These are phyloP conservation scores for Didymella lethalis DNA, from an alignment of 2,329 filamentous ascomycete genomes.

Conservation along the genomic window DNA sequence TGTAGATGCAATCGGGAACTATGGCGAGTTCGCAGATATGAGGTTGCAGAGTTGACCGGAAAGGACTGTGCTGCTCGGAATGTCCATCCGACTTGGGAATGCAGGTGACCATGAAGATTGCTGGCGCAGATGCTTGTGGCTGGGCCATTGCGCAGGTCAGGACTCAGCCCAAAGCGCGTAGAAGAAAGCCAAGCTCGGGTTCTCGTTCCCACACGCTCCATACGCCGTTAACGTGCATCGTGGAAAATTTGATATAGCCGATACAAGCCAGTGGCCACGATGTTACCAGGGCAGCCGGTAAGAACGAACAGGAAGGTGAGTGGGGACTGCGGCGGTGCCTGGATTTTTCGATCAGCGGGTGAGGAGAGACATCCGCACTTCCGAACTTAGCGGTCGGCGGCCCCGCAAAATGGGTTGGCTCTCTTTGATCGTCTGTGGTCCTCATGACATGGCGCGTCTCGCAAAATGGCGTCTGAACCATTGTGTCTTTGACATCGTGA, in stretches of 20 bases:
- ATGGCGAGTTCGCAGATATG: background rate
- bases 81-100: slow-evolving; percentile 1
- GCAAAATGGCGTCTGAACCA: slow-evolving; percentile 28
- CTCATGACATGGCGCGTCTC: slow-evolving; percentile 37
- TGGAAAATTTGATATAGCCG: slow-evolving; percentile 8
- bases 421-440: slow-evolving; percentile 37
- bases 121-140: slow-evolving; percentile 6
- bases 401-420: slow-evolving; percentile 24
- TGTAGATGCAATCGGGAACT: slow-evolving; percentile 1
- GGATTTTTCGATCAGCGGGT: slow-evolving; percentile 18
- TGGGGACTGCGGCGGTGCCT: slow-evolving; percentile 24
- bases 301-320: slow-evolving; percentile 35
- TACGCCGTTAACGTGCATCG: slow-evolving; percentile 15
- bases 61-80: slow-evolving; percentile 5
- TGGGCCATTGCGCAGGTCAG: slow-evolving; percentile 2
- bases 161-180: slow-evolving; percentile 6
- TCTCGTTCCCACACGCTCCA: slow-evolving; percentile 14
- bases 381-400: slow-evolving; percentile 31
- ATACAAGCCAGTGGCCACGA: slow-evolving; percentile 13
- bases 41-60: slow-evolving; percentile 6
- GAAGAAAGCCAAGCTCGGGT: background rate
- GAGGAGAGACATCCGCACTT: slow-evolving; percentile 8
- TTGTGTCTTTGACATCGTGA: slow-evolving; percentile 36
- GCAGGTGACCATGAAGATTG: slow-evolving; percentile 1
- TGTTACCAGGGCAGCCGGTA: slow-evolving; percentile 17